Percentiles rank a stretch among this genome's conserved stretches.
Conservation (phyloP, 192 early-diverging fungal genomes). For the Globomyces pollinis-pini region DNA sequence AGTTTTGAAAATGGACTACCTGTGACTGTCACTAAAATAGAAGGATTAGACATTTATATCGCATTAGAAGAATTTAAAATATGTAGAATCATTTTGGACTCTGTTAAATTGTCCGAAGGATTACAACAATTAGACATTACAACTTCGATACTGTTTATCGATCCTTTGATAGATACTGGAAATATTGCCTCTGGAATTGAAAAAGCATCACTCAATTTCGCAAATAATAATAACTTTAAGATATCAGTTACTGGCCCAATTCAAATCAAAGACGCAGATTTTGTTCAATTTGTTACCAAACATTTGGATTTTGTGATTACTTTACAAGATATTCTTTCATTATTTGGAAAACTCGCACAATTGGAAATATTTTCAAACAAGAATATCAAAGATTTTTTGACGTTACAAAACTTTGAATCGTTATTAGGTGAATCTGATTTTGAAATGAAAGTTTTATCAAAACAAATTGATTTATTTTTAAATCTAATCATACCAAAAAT, state of each 20-base stretch:
- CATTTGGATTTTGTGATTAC: neutral
- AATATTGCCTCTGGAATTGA: neutral
- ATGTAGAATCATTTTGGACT: neutral
- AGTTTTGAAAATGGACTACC: slow-evolving; percentile 9
- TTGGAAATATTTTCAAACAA: no score
- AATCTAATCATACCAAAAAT: neutral
- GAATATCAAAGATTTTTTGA: neutral
- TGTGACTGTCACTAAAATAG: neutral
- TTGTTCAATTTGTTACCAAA: slow-evolving; percentile 5
- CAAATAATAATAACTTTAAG: neutral
- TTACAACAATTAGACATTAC: neutral
- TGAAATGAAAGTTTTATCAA: neutral
- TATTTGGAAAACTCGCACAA: neutral
- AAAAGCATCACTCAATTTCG: neutral
- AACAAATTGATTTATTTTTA: neutral
- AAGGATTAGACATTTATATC: slow-evolving; percentile 5
- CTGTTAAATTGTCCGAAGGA: neutral
- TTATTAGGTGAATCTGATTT: slow-evolving; percentile 5
- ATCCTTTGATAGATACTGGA: neutral
- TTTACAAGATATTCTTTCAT: neutral
- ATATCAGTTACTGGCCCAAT: slow-evolving; percentile 4
- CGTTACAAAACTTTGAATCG: slow-evolving; percentile 1
- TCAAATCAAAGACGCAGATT: neutral
- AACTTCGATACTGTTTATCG: neutral
- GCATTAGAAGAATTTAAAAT: neutral